Evolutionary conservation across 169 alveolate species (phyloP), one percentile per base, ranked within the genome.

Genomic region (Sarcocystis neurona): DNA sequence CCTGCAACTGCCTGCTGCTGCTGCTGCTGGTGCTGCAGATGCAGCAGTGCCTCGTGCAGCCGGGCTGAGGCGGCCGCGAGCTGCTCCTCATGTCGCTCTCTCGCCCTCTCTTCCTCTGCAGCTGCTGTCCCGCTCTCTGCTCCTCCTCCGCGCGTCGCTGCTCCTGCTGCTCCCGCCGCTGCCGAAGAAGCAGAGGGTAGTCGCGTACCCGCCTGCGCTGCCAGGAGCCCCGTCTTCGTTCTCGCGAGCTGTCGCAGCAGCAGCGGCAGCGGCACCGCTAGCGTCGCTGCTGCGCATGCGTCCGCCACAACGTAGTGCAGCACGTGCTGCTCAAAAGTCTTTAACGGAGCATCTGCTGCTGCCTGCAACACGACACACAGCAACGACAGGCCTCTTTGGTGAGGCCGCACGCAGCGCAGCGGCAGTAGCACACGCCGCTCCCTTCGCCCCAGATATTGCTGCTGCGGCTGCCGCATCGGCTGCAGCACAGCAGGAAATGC

Each of bases 291-390:
- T 41, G 75, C 75, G 37, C 46, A 63, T 18, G 75, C 75, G 75
- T 63, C 75, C 27, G 75, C 75, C 41, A 63, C 75, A 37, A 63
- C 32, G 75, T 63, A 63, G 75, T 63, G 75, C 41, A n/a, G n/a
- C 34, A 37, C 6, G 75, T 63, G 75, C 75, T 63, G 75, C 12
- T 63, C 75, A 20, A 63, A 10, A n/a, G 75, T 63, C 46, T 15
- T 37, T 20, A 43, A 63, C 34, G 32, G 75, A 18, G 75, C 46
- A 15, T 63, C 75, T n/a, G 75, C 46, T 18, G 32, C 46, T 30
- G 75, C 46, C 75, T 41, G 75, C 41, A 63, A 15, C 20, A 63
- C 46, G 44, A 63, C 32, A 43, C 27, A 63, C 44, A 43, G 27
- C 75, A 63, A 18, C 10, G 75, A 15, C 75, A 63, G 75, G 44